Evolutionary conservation across 2,329 filamentous ascomycete genomes (phyloP).

Genomic region (Calonectria honghensis): DNA sequence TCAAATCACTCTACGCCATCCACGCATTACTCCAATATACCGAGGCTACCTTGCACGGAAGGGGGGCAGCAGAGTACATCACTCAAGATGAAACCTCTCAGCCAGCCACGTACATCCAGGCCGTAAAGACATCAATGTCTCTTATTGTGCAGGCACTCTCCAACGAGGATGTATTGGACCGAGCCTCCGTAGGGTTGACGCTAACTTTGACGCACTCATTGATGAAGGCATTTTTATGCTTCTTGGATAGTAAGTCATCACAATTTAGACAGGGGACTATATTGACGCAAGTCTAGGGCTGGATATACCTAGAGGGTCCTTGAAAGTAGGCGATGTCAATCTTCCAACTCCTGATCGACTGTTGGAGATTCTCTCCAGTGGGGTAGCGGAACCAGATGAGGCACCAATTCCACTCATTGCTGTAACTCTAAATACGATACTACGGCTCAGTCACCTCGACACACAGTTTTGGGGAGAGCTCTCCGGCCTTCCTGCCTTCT

Average conservation of each 20-base stretch:
- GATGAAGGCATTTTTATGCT: conserved; percentile 55
- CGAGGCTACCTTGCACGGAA: conserved; percentile 61
- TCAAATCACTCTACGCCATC: conserved; percentile 83
- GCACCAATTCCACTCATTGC: conserved; percentile 52
- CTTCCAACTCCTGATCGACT: conserved; percentile 49
- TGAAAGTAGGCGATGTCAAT: conserved; percentile 31
- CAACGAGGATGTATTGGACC: conserved; percentile 71
- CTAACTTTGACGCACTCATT: conserved; percentile 55
- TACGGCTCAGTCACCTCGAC: conserved; percentile 56
- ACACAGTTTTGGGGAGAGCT: conserved; percentile 56
- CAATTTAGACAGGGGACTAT: not conserved
- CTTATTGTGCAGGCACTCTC: conserved; percentile 78
- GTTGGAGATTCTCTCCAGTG: conserved; percentile 55
- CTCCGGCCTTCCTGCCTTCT: conserved; percentile 48
- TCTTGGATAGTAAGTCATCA: conserved; percentile 53
- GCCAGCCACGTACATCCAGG: conserved; percentile 57
- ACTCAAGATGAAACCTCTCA: conserved; percentile 37
- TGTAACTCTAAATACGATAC: conserved; percentile 54
- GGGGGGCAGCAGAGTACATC: conserved; percentile 32
- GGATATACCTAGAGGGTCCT: conserved; percentile 38
- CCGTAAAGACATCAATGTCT: conserved; percentile 67
- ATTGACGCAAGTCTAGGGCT: conserved; percentile 45
- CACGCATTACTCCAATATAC: conserved; percentile 80
- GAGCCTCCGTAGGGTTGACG: conserved; percentile 50
- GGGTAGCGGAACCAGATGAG: conserved; percentile 50